These are phyloP conservation scores for Tuctoria greenei DNA, from an alignment of 176 grass and related monocot genomes.

Conservation along the genomic window DNA sequence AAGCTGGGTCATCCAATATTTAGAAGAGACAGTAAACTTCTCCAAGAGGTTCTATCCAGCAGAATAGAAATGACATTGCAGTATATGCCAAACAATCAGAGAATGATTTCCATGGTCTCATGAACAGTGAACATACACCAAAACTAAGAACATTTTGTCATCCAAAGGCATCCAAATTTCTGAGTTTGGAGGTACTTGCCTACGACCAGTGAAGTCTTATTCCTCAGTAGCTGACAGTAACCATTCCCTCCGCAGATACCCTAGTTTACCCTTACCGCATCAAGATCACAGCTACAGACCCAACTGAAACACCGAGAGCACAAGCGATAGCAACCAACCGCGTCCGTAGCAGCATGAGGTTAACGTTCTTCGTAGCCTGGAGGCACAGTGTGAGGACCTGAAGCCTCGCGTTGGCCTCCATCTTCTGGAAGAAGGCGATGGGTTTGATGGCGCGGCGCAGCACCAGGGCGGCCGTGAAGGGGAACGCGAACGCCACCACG, in stretches of 20 bases:
- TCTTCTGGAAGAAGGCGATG: slow-evolving; percentile 91
- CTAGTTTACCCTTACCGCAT: slow-evolving; percentile 44
- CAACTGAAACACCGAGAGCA: slow-evolving; percentile 63
- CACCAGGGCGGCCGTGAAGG: slow-evolving; percentile 69
- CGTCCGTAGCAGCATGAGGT: slow-evolving; percentile 71
- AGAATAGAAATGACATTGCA: not conserved
- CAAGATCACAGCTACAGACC: slow-evolving; percentile 50
- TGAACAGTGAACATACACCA: not conserved
- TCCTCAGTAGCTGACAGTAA: slow-evolving; percentile 10
- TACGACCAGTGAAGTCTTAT: slow-evolving; percentile 13
- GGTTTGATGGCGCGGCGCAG: slow-evolving; percentile 78
- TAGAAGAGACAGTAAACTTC: not conserved
- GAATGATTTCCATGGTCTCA: not conserved
- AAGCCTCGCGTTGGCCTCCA: slow-evolving; percentile 81
- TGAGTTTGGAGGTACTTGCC: not conserved
- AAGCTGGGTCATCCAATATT: slow-evolving; percentile 11
- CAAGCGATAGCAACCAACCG: slow-evolving; percentile 64
- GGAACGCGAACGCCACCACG: slow-evolving; percentile 73
- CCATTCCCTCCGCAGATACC: not conserved
- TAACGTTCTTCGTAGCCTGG: slow-evolving; percentile 70
- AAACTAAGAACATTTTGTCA: not conserved
- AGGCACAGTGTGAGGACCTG: slow-evolving; percentile 84
- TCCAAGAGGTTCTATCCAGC: not conserved
- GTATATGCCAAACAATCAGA: not conserved
- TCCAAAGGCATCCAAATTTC: slow-evolving; percentile 16